Evolutionary conservation across 1,284 basidiomycete genomes (phyloP), one percentile per base, ranked within the genome.

Genomic region (Apiotrichum sp.): DNA sequence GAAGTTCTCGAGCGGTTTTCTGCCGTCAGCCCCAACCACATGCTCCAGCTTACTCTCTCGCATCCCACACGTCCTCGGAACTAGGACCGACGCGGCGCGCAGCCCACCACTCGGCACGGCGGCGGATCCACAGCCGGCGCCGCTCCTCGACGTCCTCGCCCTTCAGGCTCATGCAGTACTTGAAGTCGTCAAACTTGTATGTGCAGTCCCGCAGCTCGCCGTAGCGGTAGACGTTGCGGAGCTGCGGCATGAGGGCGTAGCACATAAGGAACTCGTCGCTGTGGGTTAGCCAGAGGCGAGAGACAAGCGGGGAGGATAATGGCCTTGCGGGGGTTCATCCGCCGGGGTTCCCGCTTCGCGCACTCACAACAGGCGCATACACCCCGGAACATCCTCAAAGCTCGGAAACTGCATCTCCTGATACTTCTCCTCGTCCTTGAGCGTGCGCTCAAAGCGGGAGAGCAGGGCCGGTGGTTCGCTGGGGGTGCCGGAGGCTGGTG

Each of bases 31-130:
- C 13, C 14, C 36, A 38, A 38, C 36, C 36, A 7, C 36, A 38
- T 7, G 7, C 36, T 7, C 36, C 13, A 7, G 13, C 36, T 38
- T 13, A 38, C 91, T 79, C 83, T 69, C 93, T 78, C 29, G 88
- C 80, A 62, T 89, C 86, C 95, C 95, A 98, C 3, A 98, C 85
- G 70, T 93, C 89, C 77, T 98, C 95, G 57, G 88, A 90, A 73
- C 89, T 92, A 68, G 83, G 84, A 9, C 77, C 80, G 10, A 89
- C 71, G 49, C 92, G 78, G 49, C 89, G 78, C 38, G 80, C 78
- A 3, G 93, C 92, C 88, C 89, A 93, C 87, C 88, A 91, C 70
- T 96, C 90, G 0, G 93, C 93, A 47, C 88, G 81, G 31, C 88
- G 80, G 47, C 80, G 80, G 55, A 98, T 85, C 92, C 92, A 98